A percentile compares a stretch with the other conserved stretches of the same genome.
Evolutionary conservation across 257 asterid species (phyloP).

Genomic region (Solanum stenotomum): DNA sequence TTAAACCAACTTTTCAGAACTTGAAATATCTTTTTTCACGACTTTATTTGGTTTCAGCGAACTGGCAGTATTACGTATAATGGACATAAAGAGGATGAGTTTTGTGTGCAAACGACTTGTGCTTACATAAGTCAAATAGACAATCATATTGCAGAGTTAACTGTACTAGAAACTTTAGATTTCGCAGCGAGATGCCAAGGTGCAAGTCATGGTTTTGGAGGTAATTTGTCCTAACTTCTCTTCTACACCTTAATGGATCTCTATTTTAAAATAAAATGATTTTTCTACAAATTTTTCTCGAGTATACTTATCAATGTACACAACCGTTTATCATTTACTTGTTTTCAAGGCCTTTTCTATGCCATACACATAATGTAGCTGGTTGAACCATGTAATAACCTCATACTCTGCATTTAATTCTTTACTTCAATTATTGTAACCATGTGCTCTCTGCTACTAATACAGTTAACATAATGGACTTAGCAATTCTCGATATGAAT

Average conservation of each 20-base stretch:
- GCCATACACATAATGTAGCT: background rate
- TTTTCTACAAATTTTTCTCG: background rate
- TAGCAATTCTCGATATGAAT: background rate
- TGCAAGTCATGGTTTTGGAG: constrained; percentile 63
- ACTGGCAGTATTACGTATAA: constrained; percentile 56
- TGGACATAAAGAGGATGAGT: constrained; percentile 58
- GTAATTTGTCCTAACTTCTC: constrained; percentile 15
- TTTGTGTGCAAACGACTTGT: constrained; percentile 59
- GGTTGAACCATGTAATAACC: background rate
- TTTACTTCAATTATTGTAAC: background rate
- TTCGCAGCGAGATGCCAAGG: constrained; percentile 90
- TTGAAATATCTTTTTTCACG: background rate
- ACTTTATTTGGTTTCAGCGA: constrained; percentile 39
- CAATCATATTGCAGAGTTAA: constrained; percentile 76
- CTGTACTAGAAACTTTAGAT: constrained; percentile 78
- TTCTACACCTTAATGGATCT: background rate
- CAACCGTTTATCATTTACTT: background rate
- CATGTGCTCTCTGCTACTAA: background rate
- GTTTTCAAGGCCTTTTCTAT: background rate
- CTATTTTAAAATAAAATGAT: background rate
- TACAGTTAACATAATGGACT: background rate
- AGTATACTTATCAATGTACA: background rate
- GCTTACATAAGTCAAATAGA: constrained; percentile 85
- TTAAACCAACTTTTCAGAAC: background rate
- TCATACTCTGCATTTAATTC: background rate